These are phyloP conservation scores for Amyloporia xantha DNA, from an alignment of 768 basidiomycete genomes.

Conservation along the genomic window DNA sequence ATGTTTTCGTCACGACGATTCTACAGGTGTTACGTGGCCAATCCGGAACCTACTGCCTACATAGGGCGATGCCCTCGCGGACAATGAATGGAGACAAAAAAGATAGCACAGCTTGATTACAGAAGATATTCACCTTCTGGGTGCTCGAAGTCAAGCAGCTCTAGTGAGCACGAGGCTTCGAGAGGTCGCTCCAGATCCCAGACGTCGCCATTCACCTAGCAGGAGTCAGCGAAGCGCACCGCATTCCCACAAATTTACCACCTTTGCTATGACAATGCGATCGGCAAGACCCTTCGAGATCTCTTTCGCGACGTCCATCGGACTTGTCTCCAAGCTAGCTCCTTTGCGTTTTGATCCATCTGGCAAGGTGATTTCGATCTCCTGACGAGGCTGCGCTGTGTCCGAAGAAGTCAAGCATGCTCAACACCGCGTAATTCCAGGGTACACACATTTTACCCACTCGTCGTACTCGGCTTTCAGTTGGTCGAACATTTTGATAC, in stretches of 20 bases:
- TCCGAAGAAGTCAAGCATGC: no score
- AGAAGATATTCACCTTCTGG: conserved; percentile 79
- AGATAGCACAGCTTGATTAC: no score
- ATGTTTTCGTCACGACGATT: no score
- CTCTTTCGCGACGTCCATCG: conserved; percentile 84
- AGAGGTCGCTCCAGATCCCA: conserved; percentile 96
- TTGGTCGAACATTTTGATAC: no score
- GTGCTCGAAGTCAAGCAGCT: conserved; percentile 88
- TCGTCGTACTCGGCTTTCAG: no score
- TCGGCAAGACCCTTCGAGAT: conserved; percentile 86
- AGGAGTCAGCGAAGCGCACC: neutral
- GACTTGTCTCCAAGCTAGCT: conserved; percentile 91
- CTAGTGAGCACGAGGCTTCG: conserved; percentile 75
- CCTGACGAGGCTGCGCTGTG: conserved; percentile 71
- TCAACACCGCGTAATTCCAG: no score
- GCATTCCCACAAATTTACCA: conserved; percentile 24
- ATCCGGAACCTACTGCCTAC: no score
- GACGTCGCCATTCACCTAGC: conserved; percentile 72
- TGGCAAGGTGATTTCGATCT: conserved; percentile 77
- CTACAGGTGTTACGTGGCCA: no score
- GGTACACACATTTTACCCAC: no score
- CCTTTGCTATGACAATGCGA: conserved; percentile 89
- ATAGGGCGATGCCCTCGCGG: no score
- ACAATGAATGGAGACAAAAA: no score
- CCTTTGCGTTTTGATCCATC: conserved; percentile 83